Evolutionary conservation across 192 early-diverging fungal genomes (phyloP).

Genomic region (Ambispora gerdemannii): DNA sequence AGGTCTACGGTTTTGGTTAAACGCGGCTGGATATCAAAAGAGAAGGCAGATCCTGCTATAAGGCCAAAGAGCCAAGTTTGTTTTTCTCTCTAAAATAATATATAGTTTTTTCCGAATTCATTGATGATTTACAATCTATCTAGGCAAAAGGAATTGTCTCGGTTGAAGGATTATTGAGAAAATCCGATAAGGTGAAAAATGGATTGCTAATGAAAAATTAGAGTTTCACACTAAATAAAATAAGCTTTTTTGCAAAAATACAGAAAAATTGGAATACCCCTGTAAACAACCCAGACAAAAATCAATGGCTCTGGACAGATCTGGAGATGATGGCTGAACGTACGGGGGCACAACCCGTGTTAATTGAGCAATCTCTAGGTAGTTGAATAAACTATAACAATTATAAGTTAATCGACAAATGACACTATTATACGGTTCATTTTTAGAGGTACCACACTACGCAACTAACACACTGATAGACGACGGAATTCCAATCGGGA

Average conservation of each 20-base stretch:
- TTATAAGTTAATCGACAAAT: slow-evolving; percentile 20
- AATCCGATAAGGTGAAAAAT: slow-evolving; percentile 49
- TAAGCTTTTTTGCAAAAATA: background rate
- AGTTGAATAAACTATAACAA: slow-evolving; percentile 27
- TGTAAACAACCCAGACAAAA: slow-evolving; percentile 57
- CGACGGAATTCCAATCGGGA: slow-evolving; percentile 68
- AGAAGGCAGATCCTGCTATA: slow-evolving; percentile 54
- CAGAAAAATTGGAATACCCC: slow-evolving; percentile 43
- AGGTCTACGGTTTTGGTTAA: slow-evolving; percentile 73
- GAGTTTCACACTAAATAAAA: background rate
- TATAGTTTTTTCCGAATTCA: background rate
- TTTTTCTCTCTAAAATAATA: background rate
- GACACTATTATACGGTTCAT: slow-evolving; percentile 18
- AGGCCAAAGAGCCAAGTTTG: slow-evolving; percentile 46
- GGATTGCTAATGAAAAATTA: background rate
- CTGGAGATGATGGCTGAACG: slow-evolving; percentile 70
- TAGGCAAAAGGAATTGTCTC: slow-evolving; percentile 52
- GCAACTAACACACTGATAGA: slow-evolving; percentile 49
- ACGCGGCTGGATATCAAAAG: slow-evolving; percentile 84
- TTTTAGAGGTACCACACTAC: slow-evolving; percentile 40
- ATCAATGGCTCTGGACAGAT: slow-evolving; percentile 84
- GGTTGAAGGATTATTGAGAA: slow-evolving; percentile 66
- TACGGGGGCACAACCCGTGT: slow-evolving; percentile 59
- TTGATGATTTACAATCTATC: background rate
- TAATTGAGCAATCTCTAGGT: slow-evolving; percentile 76